A percentile compares a stretch with the other conserved stretches of the same genome.
These are phyloP conservation scores for Comarum palustre DNA, from an alignment of 306 rosid genomes.

Conservation along the genomic window DNA sequence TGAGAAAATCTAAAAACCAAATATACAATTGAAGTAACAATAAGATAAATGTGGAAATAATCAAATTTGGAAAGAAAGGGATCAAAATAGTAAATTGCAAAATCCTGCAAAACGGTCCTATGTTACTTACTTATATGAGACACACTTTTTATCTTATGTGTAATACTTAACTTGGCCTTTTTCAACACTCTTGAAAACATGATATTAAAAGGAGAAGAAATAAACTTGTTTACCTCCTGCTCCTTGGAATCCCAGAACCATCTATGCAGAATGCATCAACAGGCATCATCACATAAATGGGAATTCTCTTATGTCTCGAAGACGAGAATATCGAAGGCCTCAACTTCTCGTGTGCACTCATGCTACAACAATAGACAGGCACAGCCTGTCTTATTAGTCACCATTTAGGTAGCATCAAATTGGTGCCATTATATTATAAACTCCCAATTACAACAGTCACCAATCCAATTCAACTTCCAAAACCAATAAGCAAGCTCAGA, in stretches of 20 bases:
- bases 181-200: not conserved
- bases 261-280: conserved; percentile 27
- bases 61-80: not conserved
- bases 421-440: not conserved
- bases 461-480: not conserved
- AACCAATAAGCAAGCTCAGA: not conserved
- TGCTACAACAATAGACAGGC: conserved; percentile 27
- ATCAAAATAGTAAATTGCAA: not conserved
- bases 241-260: conserved; percentile 23
- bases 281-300: conserved; percentile 41
- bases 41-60: not conserved
- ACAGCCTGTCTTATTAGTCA: not conserved
- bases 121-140: not conserved
- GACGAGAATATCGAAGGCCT: conserved; percentile 22
- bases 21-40: not conserved
- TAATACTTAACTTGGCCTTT: not conserved
- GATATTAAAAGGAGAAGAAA: not conserved
- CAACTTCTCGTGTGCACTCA: conserved; percentile 31
- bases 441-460: not conserved
- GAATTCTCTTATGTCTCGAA: conserved; percentile 21
- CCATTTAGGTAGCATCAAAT: not conserved
- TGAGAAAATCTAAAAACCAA: not conserved
- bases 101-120: not conserved
- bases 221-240: conserved; percentile 21
- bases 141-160: not conserved